A percentile compares a stretch with the other conserved stretches of the same genome.
phyloP scores from a whole-genome alignment of 192 early-diverging fungal genomes.

The Podila minutissima region DNA sequence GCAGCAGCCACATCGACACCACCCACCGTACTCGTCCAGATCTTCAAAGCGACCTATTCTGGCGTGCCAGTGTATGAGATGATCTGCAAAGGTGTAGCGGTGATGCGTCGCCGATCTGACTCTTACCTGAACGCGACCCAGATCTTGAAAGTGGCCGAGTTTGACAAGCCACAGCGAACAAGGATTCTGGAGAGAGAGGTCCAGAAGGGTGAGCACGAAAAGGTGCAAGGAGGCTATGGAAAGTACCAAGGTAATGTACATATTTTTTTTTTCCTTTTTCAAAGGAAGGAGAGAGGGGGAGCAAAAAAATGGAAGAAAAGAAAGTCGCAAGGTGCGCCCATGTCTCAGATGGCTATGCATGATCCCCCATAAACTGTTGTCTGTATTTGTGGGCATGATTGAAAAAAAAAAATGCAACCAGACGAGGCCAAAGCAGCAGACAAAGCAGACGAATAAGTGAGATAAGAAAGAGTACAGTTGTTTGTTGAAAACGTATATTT shows the following conservation, averaged over 20 bases:
- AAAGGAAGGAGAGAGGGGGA: too few relatives aligned
- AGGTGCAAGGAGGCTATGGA: conserved; percentile 98
- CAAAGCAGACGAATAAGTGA: too few relatives aligned
- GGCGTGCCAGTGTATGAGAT: conserved; percentile 96
- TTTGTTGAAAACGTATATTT: too few relatives aligned
- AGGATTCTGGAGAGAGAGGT: conserved; percentile 95
- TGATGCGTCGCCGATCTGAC: conserved; percentile 87
- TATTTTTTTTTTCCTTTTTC: neutral
- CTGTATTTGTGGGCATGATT: too few relatives aligned
- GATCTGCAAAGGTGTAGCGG: conserved; percentile 78
- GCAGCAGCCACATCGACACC: neutral
- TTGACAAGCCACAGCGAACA: conserved; percentile 93
- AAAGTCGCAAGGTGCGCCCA: neutral
- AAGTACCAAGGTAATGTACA: conserved; percentile 97
- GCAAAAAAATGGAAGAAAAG: neutral
- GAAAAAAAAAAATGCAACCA: too few relatives aligned
- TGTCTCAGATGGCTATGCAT: neutral
- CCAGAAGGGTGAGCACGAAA: conserved; percentile 88
- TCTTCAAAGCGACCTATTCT: conserved; percentile 93
- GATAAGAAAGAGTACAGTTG: too few relatives aligned
- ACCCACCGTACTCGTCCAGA: conserved; percentile 41
- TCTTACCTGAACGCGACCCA: conserved; percentile 97
- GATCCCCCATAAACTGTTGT: too few relatives aligned
- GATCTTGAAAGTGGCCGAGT: conserved; percentile 95
- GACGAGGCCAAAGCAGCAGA: too few relatives aligned